Evolutionary conservation across 495 filamentous ascomycete genomes (phyloP).

Genomic region (Lentithecium fluviatile): DNA sequence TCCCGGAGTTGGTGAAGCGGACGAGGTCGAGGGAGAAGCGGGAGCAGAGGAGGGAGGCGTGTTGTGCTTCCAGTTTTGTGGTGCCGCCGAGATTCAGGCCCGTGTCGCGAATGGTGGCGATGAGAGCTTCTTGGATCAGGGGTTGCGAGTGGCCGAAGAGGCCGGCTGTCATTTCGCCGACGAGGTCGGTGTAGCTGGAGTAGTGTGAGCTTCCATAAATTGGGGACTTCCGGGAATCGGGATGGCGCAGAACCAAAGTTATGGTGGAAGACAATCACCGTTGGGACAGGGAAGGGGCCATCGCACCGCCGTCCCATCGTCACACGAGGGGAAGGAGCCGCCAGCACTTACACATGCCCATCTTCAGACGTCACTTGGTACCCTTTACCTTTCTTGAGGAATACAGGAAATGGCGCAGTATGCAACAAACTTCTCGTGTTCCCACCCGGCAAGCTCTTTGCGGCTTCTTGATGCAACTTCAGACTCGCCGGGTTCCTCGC

Average conservation of each 20-base stretch:
- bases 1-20: slow-evolving; percentile 55
- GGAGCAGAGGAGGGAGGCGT: slow-evolving; percentile 45
- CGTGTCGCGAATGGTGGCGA: slow-evolving; percentile 41
- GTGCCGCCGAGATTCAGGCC: slow-evolving; percentile 49
- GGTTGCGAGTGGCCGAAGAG: slow-evolving; percentile 56
- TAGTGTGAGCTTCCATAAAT: background rate
- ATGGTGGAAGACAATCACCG: no score
- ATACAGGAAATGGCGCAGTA: slow-evolving; percentile 57
- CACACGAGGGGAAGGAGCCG: no score
- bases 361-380: slow-evolving; percentile 46
- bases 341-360: slow-evolving; percentile 44
- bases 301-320: no score
- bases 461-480: slow-evolving; percentile 28
- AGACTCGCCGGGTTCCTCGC: slow-evolving; percentile 13
- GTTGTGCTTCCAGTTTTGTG: slow-evolving; percentile 44
- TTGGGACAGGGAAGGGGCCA: no score
- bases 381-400: slow-evolving; percentile 43
- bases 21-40: slow-evolving; percentile 51
- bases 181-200: slow-evolving; percentile 46
- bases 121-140: slow-evolving; percentile 41
- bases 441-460: slow-evolving; percentile 54
- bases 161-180: slow-evolving; percentile 55
- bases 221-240: no score
- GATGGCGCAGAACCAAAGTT: no score
- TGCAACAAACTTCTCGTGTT: slow-evolving; percentile 61